phyloP scores from a whole-genome alignment of 306 rosid genomes.

The Medicago truncatula region DNA sequence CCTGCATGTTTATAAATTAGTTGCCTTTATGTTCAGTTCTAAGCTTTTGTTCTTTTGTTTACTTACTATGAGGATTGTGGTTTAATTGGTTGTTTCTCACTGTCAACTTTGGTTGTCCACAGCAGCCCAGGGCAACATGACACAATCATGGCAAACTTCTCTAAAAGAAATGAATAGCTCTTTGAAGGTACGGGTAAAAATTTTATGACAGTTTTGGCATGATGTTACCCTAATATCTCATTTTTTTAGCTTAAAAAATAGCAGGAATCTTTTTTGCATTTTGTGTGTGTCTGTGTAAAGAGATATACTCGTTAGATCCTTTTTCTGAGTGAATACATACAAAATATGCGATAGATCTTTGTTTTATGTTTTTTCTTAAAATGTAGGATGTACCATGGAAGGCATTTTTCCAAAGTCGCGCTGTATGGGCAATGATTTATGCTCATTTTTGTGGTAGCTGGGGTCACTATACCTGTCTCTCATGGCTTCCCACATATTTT shows the following conservation, averaged over 20 bases:
- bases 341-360: constrained; percentile 13
- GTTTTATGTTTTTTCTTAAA: constrained; percentile 44
- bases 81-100: constrained; percentile 32
- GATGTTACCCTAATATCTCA: constrained; percentile 15
- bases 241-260: constrained; percentile 21
- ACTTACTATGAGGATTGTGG: constrained; percentile 24
- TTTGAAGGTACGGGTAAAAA: constrained; percentile 60
- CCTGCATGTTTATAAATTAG: constrained; percentile 17
- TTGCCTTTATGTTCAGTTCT: constrained; percentile 33
- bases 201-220: constrained; percentile 27
- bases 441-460: constrained; percentile 98
- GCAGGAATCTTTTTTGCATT: not conserved
- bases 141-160: constrained; percentile 53
- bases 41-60: constrained; percentile 16
- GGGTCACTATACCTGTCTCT: constrained; percentile 95
- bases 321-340: constrained; percentile 26
- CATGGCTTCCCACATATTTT: constrained; percentile 97
- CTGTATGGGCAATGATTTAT: constrained; percentile 99
- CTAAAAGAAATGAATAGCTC: constrained; percentile 56
- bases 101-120: constrained; percentile 39
- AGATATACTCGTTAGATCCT: not conserved
- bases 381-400: constrained; percentile 92
- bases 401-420: constrained; percentile 74
- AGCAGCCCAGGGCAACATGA: constrained; percentile 48
- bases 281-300: not conserved